Base-by-base conservation (phyloP, 2,329 filamentous ascomycete species). In the Cephalotrichum gorgonifer region DNA sequence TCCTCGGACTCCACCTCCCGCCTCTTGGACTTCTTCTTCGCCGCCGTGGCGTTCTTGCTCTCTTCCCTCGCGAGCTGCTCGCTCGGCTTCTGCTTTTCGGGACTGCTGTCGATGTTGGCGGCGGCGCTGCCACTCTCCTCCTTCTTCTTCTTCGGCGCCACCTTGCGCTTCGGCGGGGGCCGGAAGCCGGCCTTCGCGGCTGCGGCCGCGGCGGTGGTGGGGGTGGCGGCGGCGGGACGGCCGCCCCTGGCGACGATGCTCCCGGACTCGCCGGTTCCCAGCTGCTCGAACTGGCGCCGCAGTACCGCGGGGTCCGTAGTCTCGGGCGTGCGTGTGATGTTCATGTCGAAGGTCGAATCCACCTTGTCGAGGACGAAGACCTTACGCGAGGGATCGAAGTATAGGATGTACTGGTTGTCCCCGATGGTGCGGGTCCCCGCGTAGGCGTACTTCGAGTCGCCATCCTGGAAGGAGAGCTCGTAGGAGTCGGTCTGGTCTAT, bases 331-430 rank as follows among this genome's bases (percentile, higher is more conserved):
- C 76, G 79, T 47, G 78, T 81, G 48, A 95, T 68, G 64, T 95
- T 96, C 83, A 95, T 90, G 59, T 88, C 83, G 66, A 95, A 85
- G 35, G 83, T 82, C n/a, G 83, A 85, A 60, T 88, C 80, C 49
- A 96, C 72, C 47, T 81, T 81, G 68, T 96, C 88, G 49, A 96
- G 75, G 26, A 93, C 81, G 55, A 93, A 93, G 50, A 77, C 83
- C 59, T 91, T 81, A 47, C 79, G 81, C 17, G 74, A 70, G 8
- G 83, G 74, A 63, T 95, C 86, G 60, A 91, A 93, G 51, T 91
- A 77, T 47, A 95, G 75, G 33, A 83, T 76, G 58, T 78, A 83
- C 60, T 82, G 74, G 49, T 69, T 71, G 50, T 76, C 71, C 51
- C 74, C 73, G 23, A 71, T 74, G 49, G 73, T 74, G 47, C 81